These are phyloP conservation scores for Leccinum olivaceopallidum DNA, from an alignment of 768 basidiomycete species.

Conservation along the genomic window DNA sequence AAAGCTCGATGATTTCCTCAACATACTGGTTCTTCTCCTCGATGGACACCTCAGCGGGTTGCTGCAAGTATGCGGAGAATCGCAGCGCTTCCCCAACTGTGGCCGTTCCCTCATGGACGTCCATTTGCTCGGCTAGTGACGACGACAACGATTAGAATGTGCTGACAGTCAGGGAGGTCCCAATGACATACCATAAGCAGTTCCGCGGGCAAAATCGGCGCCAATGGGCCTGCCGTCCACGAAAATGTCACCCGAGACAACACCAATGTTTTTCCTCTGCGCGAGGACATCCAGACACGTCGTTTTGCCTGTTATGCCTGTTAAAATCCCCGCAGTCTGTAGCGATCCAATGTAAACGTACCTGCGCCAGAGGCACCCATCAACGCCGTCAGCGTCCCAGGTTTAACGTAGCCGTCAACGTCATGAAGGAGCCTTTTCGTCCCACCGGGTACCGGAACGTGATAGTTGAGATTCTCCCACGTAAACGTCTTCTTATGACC, in stretches of 20 bases:
- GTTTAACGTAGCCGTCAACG: constrained; percentile 78
- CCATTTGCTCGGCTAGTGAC: constrained; percentile 74
- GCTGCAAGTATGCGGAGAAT: constrained; percentile 83
- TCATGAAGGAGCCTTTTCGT: constrained; percentile 66
- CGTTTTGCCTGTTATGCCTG: constrained; percentile 55
- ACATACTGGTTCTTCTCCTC: constrained; percentile 80
- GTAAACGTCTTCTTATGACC: constrained; percentile 55
- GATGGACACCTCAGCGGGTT: constrained; percentile 63
- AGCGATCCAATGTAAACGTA: constrained; percentile 29
- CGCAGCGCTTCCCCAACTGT: constrained; percentile 85
- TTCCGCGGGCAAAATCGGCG: constrained; percentile 62
- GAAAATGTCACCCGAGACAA: constrained; percentile 61
- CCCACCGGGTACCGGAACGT: constrained; percentile 67
- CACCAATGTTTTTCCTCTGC: constrained; percentile 70
- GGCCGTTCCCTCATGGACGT: constrained; percentile 79
- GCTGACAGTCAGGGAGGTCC: constrained; percentile 18
- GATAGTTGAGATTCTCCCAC: constrained; percentile 79
- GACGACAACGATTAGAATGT: constrained; percentile 25
- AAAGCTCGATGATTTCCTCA: constrained; percentile 79
- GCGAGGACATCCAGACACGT: constrained; percentile 77
- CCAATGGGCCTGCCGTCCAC: constrained; percentile 65
- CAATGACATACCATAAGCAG: constrained; percentile 64
- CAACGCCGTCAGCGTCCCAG: constrained; percentile 84
- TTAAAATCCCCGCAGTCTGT: background rate
- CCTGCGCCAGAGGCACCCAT: constrained; percentile 87